A percentile compares a stretch with the other conserved stretches of the same genome.
Evolutionary conservation across 148 eudicot species (phyloP).

Genomic region (Agrostemma githago): DNA sequence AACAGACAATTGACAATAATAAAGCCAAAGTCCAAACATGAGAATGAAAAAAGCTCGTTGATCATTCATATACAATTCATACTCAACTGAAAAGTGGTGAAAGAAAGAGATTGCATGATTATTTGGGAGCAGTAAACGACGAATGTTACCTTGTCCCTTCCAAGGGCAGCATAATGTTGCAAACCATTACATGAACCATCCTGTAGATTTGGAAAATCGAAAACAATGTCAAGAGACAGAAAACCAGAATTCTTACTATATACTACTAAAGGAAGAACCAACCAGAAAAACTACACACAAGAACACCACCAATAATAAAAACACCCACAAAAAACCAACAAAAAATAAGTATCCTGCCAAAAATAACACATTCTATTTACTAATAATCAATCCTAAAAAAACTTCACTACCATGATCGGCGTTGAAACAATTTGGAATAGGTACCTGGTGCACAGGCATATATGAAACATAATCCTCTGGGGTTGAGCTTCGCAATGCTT

Average conservation of each 20-base stretch:
- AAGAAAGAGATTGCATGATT: not conserved
- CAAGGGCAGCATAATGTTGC: conserved; percentile 98
- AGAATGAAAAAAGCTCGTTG: not conserved
- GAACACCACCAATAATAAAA: too few relatives aligned
- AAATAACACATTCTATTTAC: too few relatives aligned
- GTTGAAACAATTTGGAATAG: not conserved
- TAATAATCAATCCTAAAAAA: too few relatives aligned
- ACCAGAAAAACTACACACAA: too few relatives aligned
- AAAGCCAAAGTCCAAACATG: not conserved
- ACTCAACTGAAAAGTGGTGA: not conserved
- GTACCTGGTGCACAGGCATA: conserved; percentile 87
- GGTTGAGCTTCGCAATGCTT: conserved; percentile 72
- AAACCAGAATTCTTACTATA: not conserved
- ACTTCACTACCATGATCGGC: not conserved
- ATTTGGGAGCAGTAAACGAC: conserved; percentile 10
- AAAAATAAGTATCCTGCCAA: too few relatives aligned
- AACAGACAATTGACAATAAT: not conserved
- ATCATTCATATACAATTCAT: not conserved
- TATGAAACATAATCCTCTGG: conserved; percentile 71
- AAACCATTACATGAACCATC: conserved; percentile 99
- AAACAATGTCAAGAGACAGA: conserved; percentile 11
- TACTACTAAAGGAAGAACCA: too few relatives aligned
- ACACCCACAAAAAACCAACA: too few relatives aligned
- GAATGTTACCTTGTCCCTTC: conserved; percentile 87
- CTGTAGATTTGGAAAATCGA: conserved; percentile 27